Conservation (phyloP, 768 basidiomycete genomes). For the Lepiota venenata region DNA sequence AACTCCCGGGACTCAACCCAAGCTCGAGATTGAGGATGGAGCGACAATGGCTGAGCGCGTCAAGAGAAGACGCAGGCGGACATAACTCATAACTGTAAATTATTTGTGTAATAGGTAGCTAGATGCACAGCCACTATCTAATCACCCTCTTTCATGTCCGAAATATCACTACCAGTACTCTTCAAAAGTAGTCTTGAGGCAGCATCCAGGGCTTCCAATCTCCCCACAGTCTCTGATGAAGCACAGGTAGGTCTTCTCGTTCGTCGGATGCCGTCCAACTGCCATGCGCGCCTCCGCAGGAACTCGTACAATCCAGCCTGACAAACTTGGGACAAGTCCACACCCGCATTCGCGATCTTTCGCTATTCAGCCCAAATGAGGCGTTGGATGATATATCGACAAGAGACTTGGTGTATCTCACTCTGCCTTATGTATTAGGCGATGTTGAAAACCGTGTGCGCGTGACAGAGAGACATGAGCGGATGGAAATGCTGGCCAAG, state of each 20-base stretch:
- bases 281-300: constrained; percentile 33
- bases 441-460: constrained; percentile 62
- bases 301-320: constrained; percentile 52
- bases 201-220: constrained; percentile 35
- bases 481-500: constrained; percentile 52
- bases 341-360: constrained; percentile 53
- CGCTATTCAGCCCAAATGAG: constrained; percentile 84
- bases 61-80: constrained; percentile 33
- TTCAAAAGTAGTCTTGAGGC: constrained; percentile 31
- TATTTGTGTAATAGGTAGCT: no score
- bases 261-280: not conserved
- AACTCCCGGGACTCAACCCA: not conserved
- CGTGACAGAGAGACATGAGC: constrained; percentile 52
- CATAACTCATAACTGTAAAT: no score
- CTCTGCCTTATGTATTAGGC: constrained; percentile 64
- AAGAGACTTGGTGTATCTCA: constrained; percentile 68
- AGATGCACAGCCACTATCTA: constrained; percentile 10
- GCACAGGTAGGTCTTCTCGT: constrained; percentile 33
- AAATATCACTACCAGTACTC: constrained; percentile 34
- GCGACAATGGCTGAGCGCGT: constrained; percentile 37
- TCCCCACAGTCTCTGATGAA: constrained; percentile 38
- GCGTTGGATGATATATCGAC: constrained; percentile 80
- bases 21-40: constrained; percentile 1
- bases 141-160: constrained; percentile 14
- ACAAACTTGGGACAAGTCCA: constrained; percentile 52